phyloP scores from a whole-genome alignment of 1,139 yeast species.

The Pichia cactophila region DNA sequence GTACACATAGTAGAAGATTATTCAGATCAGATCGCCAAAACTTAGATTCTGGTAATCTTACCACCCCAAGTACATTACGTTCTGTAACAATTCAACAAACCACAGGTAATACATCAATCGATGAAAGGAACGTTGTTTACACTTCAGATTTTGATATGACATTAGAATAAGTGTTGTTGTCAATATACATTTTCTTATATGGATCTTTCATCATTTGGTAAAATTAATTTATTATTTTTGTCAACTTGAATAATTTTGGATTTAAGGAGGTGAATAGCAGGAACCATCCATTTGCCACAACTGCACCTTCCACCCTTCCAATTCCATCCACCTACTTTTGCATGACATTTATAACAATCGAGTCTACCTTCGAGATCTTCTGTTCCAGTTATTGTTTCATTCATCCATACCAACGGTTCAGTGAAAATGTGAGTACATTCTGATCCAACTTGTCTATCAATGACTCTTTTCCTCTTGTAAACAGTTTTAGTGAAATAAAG shows the following conservation, averaged over 20 bases:
- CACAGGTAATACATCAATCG: conserved; percentile 20
- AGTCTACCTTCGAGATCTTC: conserved; percentile 83
- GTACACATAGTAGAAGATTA: conserved; percentile 3
- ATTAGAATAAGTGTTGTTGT: conserved; percentile 30
- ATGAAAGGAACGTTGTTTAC: conserved; percentile 24
- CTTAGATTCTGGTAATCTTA: conserved; percentile 6
- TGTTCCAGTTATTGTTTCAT: conserved; percentile 74
- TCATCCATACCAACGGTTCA: conserved; percentile 93
- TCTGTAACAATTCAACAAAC: conserved; percentile 7
- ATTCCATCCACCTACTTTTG: conserved; percentile 82
- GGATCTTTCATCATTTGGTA: conserved; percentile 12
- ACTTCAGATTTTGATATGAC: conserved; percentile 45
- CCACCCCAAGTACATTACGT: conserved; percentile 6
- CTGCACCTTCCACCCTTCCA: conserved; percentile 96
- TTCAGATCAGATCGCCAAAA: conserved; percentile 1
- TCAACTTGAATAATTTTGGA: conserved; percentile 57
- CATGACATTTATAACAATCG: conserved; percentile 71
- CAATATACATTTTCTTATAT: conserved; percentile 3
- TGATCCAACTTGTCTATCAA: conserved; percentile 45
- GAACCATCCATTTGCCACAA: conserved; percentile 94
- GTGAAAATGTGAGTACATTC: conserved; percentile 77
- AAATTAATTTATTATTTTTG: conserved; percentile 11
- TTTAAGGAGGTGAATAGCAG: conserved; percentile 76
- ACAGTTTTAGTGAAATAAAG: conserved; percentile 56
- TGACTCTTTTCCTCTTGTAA: conserved; percentile 49